A percentile compares a stretch with the other conserved stretches of the same genome.
phyloP scores from a whole-genome alignment of 805 yeast genomes.

The Zygosaccharomyces lentus region DNA sequence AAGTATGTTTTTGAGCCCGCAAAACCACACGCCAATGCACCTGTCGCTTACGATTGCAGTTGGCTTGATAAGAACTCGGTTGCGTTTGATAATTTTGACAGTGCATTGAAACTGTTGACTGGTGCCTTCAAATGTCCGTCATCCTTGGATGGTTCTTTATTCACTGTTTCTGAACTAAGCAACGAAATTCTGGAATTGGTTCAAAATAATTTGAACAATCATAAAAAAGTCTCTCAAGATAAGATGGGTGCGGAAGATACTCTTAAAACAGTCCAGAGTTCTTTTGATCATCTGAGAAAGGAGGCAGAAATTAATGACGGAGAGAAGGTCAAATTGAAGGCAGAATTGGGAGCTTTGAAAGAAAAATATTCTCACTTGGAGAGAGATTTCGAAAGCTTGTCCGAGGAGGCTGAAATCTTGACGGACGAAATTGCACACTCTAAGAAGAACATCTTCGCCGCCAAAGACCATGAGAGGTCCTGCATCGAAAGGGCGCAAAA shows the following conservation, averaged over 20 bases:
- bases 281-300: constrained; percentile 1
- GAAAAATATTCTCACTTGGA: constrained; percentile 5
- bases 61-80: constrained; percentile 9
- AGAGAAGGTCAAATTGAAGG: constrained; percentile 1
- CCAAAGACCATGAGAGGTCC: constrained; percentile 6
- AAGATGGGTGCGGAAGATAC: constrained; percentile 3
- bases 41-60: constrained; percentile 11
- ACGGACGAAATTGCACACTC: constrained; percentile 9
- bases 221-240: constrained; percentile 5
- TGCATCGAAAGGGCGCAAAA: constrained; percentile 4
- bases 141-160: constrained; percentile 1
- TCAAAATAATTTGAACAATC: constrained; percentile 4
- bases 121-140: constrained; percentile 2
- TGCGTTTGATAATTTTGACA: constrained; percentile 10
- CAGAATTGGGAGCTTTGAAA: constrained; percentile 6
- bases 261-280: background rate
- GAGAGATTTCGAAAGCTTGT: constrained; percentile 10
- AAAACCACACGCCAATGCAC: constrained; percentile 1
- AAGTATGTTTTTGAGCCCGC: constrained; percentile 24
- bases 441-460: constrained; percentile 7
- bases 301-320: constrained; percentile 8
- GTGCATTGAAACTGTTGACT: constrained; percentile 8
- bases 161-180: constrained; percentile 11
- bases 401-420: constrained; percentile 8
- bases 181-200: constrained; percentile 8